Base-by-base conservation (phyloP, 2,329 filamentous ascomycete species). In the Fusarium sp. region DNA sequence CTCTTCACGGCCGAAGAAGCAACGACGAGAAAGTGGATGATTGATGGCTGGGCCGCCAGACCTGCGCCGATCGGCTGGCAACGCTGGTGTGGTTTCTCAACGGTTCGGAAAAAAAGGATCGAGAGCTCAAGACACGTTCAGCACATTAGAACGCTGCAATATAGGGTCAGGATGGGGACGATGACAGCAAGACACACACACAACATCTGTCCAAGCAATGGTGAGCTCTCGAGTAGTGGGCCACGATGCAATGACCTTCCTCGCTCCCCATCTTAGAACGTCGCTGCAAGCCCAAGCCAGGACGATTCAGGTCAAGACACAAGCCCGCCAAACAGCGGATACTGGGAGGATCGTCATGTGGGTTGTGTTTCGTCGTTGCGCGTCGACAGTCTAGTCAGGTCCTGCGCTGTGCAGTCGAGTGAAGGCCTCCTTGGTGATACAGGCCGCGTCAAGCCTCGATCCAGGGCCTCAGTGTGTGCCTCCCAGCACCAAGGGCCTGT, bases 1-100 rank as follows among this genome's bases (percentile, higher is more conserved):
- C 39, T 75, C 64, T 74, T 73, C 68, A 71, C 59, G 35, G 39
- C 56, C 64, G 66, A 74, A 79, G 70, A 78, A 78, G 77, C 74
- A 78, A 78, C 43, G 57, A 72, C 35, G 39, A 66, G 35, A 56
- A 61, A 68, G 67, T 73, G 62, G 73, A 58, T 74, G 68, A 54
- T 66, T 64, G 70, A 74, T 67, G 71, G 64, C 69, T 77, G 63
- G 61, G 65, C 59, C 54, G 25, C 66, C 61, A 66, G 62, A 68
- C 56, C 45, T 74, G 66, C 64, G 50, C 71, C 68, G 62, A 78
- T 74, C 71, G 57, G 64, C 69, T 58, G 54, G 66, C 60, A 69
- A 64, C 30, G 64, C 66, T 70, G 64, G 58, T 63, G 50, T 66
- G 69, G 35, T 37, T 63, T 70, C 57, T 72, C 63, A 64, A 63